Percentiles rank a stretch among this genome's conserved stretches.
Evolutionary conservation across 1,139 yeast species (phyloP).

Genomic region (Blastobotrys illinoisensis): DNA sequence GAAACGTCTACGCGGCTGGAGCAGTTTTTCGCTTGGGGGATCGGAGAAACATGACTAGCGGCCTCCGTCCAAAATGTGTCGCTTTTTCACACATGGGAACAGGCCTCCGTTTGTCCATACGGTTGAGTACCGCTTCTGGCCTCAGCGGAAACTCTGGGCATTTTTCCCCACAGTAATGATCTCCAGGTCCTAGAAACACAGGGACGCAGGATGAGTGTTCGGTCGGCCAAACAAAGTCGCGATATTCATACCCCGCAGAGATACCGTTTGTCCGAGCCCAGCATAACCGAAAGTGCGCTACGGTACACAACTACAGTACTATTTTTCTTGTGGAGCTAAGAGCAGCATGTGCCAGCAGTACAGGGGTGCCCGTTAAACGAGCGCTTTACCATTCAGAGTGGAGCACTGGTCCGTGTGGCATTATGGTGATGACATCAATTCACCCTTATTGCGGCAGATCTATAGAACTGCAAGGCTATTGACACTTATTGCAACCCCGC

Average conservation of each 20-base stretch:
- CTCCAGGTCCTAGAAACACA: not conserved
- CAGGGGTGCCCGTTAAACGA: not conserved
- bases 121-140: not conserved
- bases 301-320: not conserved
- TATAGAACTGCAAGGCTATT: not conserved
- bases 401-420: too few relatives aligned
- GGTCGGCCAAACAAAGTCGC: not conserved
- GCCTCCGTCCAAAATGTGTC: not conserved
- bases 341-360: not conserved
- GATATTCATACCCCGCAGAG: not conserved
- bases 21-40: too few relatives aligned
- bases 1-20: too few relatives aligned
- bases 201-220: not conserved
- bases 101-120: not conserved
- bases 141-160: not conserved
- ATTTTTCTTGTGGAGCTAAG: not conserved
- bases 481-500: too few relatives aligned
- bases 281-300: not conserved
- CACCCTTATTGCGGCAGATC: too few relatives aligned
- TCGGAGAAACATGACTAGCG: not conserved
- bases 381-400: too few relatives aligned
- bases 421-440: not conserved
- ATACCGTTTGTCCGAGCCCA: not conserved
- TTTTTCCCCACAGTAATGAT: not conserved
- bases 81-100: not conserved